Evolutionary conservation across 805 yeast species (phyloP).

Genomic region (Pichia gijzeniarum): DNA sequence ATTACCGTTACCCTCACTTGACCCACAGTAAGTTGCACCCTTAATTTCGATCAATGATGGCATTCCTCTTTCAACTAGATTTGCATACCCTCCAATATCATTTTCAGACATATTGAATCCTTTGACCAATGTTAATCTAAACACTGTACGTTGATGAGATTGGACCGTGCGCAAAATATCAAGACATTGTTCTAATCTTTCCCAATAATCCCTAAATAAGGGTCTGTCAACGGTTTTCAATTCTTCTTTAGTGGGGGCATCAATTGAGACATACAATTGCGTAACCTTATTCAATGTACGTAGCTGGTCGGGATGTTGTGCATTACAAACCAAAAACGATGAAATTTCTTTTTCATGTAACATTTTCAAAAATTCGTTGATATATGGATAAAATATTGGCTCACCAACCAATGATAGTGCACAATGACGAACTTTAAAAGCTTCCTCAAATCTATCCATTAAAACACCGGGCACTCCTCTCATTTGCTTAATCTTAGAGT

Average conservation of each 20-base stretch:
- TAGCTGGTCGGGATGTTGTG: slow-evolving; percentile 89
- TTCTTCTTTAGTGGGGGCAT: slow-evolving; percentile 81
- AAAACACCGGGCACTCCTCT: slow-evolving; percentile 94
- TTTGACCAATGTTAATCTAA: slow-evolving; percentile 82
- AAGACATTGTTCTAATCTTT: slow-evolving; percentile 70
- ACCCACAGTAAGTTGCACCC: slow-evolving; percentile 95
- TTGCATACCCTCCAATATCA: slow-evolving; percentile 78
- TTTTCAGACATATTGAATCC: slow-evolving; percentile 81
- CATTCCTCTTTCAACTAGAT: slow-evolving; percentile 69
- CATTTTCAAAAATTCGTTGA: slow-evolving; percentile 76
- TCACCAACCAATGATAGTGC: slow-evolving; percentile 92
- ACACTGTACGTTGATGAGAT: slow-evolving; percentile 81
- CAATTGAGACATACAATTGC: slow-evolving; percentile 87
- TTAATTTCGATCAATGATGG: slow-evolving; percentile 90
- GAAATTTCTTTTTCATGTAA: slow-evolving; percentile 76
- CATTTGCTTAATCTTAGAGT: slow-evolving; percentile 88
- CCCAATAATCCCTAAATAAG: slow-evolving; percentile 88
- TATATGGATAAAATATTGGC: slow-evolving; percentile 89
- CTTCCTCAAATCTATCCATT: slow-evolving; percentile 84
- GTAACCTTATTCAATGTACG: slow-evolving; percentile 69
- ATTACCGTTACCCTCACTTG: slow-evolving; percentile 75
- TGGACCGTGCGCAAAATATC: slow-evolving; percentile 72
- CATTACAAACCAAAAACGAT: slow-evolving; percentile 87
- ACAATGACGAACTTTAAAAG: slow-evolving; percentile 83
- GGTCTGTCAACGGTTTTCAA: slow-evolving; percentile 85